These are phyloP conservation scores for Calamus simplicifolius DNA, from an alignment of 176 grass and related monocot genomes.

Conservation along the genomic window DNA sequence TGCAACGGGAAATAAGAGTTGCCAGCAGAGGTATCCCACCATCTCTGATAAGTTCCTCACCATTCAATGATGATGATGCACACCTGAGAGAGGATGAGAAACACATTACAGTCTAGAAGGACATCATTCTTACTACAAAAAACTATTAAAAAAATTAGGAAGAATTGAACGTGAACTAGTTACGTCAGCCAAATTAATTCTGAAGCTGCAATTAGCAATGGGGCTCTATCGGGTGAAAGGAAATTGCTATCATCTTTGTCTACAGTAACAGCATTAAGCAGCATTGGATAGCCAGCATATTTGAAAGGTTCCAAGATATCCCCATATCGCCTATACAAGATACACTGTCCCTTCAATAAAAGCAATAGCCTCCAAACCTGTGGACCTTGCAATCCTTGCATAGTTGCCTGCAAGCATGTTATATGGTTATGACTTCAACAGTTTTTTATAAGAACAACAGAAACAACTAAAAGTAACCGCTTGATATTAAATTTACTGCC, in stretches of 20 bases:
- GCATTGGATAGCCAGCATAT: constrained; percentile 99
- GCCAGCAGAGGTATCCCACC: constrained; percentile 88
- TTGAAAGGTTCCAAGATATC: constrained; percentile 91
- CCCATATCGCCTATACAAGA: constrained; percentile 96
- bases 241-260: constrained; percentile 95
- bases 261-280: constrained; percentile 88
- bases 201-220: constrained; percentile 87
- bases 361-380: constrained; percentile 92
- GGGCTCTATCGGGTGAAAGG: constrained; percentile 89
- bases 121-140: background rate
- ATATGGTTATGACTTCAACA: constrained; percentile 8
- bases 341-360: constrained; percentile 90
- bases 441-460: too few species aligned
- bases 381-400: constrained; percentile 98
- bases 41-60: constrained; percentile 94
- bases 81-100: constrained; percentile 36
- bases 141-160: constrained; percentile 6
- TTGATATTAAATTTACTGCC: too few species aligned
- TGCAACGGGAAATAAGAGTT: constrained; percentile 95
- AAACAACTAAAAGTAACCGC: too few species aligned
- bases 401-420: constrained; percentile 58
- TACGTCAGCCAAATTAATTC: constrained; percentile 99
- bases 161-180: constrained; percentile 13
- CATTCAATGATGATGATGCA: constrained; percentile 89
- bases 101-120: constrained; percentile 6